Percentiles rank a stretch among this genome's conserved stretches.
These are phyloP conservation scores for Hibiscus mutabilis DNA, from an alignment of 345 rosid species.

Conservation along the genomic window DNA sequence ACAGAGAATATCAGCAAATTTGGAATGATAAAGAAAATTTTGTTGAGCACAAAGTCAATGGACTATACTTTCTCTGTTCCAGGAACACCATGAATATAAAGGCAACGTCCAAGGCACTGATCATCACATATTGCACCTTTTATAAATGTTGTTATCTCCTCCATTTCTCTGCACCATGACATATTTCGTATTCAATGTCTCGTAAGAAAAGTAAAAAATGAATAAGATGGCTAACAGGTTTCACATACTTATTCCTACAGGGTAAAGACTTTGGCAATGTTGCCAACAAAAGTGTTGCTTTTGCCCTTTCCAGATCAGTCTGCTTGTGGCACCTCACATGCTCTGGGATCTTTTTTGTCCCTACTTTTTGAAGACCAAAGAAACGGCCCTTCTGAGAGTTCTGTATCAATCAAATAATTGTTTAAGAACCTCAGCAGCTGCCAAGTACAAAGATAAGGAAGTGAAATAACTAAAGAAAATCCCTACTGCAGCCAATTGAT, in stretches of 20 bases:
- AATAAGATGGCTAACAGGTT: background rate
- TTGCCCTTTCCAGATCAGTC: slow-evolving; percentile 85
- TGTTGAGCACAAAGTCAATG: background rate
- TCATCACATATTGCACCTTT: slow-evolving; percentile 84
- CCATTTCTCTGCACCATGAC: slow-evolving; percentile 59
- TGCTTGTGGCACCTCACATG: slow-evolving; percentile 81
- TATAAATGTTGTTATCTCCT: slow-evolving; percentile 63
- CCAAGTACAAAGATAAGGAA: slow-evolving; percentile 13
- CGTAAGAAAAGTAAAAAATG: background rate
- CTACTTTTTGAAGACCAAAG: slow-evolving; percentile 82
- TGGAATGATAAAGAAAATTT: too few species aligned
- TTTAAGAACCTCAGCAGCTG: slow-evolving; percentile 2
- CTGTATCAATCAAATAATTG: slow-evolving; percentile 27
- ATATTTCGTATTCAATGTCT: background rate
- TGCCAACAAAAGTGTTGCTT: slow-evolving; percentile 72
- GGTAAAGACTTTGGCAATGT: slow-evolving; percentile 80
- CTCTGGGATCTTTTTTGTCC: slow-evolving; percentile 70
- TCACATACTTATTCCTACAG: slow-evolving; percentile 68
- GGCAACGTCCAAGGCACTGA: slow-evolving; percentile 90
- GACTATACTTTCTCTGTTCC: slow-evolving; percentile 85
- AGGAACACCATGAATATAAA: slow-evolving; percentile 95
- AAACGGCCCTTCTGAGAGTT: slow-evolving; percentile 65
- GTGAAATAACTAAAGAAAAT: background rate
- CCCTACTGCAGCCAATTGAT: slow-evolving; percentile 55
- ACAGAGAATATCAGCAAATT: background rate